phyloP scores from a whole-genome alignment of 2,329 filamentous ascomycete genomes.

The Scedosporium minutisporum region DNA sequence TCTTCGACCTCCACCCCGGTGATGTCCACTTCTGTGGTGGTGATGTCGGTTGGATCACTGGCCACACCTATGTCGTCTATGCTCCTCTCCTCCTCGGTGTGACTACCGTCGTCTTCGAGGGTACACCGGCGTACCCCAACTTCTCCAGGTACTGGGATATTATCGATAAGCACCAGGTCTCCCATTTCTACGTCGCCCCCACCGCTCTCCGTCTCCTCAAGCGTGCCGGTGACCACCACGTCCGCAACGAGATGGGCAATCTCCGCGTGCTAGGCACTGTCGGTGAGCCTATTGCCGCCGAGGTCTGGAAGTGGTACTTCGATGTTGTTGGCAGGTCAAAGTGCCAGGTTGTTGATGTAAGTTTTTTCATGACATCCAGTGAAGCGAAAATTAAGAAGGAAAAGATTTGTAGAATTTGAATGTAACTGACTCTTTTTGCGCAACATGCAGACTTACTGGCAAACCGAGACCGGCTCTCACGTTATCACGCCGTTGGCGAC shows the following conservation, averaged over 20 bases:
- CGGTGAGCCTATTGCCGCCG: constrained; percentile 92
- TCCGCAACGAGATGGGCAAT: constrained; percentile 80
- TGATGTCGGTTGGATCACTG: constrained; percentile 98
- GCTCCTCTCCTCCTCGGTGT: constrained; percentile 88
- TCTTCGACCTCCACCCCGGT: constrained; percentile 92
- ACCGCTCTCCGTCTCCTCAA: constrained; percentile 89
- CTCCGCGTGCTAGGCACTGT: constrained; percentile 88
- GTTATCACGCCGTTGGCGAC: constrained; percentile 91
- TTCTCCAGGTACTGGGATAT: constrained; percentile 99
- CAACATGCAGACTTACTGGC: constrained; percentile 81
- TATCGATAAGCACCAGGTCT: constrained; percentile 87
- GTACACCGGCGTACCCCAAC: constrained; percentile 92
- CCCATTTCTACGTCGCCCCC: constrained; percentile 96
- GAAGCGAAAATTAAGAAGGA: background rate
- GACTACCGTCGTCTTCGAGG: constrained; percentile 93
- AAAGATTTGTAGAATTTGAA: background rate
- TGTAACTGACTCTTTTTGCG: background rate
- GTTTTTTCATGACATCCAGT: constrained; percentile 24
- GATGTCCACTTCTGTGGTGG: constrained; percentile 97
- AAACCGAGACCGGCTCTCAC: constrained; percentile 96
- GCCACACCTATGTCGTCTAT: constrained; percentile 97
- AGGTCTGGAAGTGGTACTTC: constrained; percentile 99
- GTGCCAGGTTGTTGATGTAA: constrained; percentile 86
- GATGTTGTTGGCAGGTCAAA: constrained; percentile 90
- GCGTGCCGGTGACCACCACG: constrained; percentile 87